A percentile compares a stretch with the other conserved stretches of the same genome.
Evolutionary conservation across 345 rosid species (phyloP).

Genomic region (Eutrema yunnanense): DNA sequence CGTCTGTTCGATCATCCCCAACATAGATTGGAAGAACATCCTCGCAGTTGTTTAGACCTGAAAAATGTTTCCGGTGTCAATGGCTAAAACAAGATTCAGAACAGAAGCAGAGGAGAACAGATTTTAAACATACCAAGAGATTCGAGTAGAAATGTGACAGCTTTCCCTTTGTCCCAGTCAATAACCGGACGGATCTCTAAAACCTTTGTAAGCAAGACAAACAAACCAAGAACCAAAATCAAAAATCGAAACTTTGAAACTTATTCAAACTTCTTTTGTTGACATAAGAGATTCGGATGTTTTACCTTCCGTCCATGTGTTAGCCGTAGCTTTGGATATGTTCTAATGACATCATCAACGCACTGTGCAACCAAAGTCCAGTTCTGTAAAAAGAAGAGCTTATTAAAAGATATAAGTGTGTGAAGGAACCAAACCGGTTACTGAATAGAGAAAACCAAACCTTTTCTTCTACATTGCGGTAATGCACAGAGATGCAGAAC

Average conservation of each 20-base stretch:
- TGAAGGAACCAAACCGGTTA: neutral
- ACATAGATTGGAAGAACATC: constrained; percentile 94
- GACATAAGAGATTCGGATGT: neutral
- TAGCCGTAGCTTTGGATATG: constrained; percentile 52
- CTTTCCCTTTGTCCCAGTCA: constrained; percentile 97
- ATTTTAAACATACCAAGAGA: constrained; percentile 60
- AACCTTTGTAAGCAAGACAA: constrained; percentile 43
- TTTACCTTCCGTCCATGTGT: constrained; percentile 76
- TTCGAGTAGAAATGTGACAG: constrained; percentile 81
- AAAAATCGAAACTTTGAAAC: neutral
- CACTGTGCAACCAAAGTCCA: constrained; percentile 54
- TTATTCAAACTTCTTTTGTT: neutral
- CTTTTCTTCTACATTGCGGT: constrained; percentile 82
- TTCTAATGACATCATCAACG: constrained; percentile 46
- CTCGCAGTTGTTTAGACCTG: constrained; percentile 60
- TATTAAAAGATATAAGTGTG: neutral
- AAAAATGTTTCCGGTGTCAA: neutral
- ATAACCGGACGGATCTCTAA: constrained; percentile 90
- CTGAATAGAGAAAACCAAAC: constrained; percentile 12
- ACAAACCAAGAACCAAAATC: neutral
- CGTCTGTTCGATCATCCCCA: constrained; percentile 95
- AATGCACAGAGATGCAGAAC: constrained; percentile 93
- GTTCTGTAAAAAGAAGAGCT: constrained; percentile 30
- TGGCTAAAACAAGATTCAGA: neutral
- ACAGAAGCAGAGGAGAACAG: neutral